These are phyloP conservation scores for Fusarium torulosum DNA, from an alignment of 2,329 filamentous ascomycete genomes.

Conservation along the genomic window DNA sequence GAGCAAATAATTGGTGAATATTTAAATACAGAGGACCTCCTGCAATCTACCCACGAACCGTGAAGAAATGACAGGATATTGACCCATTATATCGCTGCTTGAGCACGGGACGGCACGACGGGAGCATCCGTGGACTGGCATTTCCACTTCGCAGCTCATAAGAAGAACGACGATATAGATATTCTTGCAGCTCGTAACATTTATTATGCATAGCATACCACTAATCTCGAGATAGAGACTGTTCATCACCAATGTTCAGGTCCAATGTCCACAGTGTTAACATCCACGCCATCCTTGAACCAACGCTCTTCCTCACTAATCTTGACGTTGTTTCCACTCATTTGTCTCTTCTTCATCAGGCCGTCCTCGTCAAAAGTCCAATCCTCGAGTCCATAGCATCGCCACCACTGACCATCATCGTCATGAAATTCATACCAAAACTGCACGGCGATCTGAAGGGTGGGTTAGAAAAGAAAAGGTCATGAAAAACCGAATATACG, in stretches of 20 bases:
- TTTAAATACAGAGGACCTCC: background rate
- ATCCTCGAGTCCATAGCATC: constrained; percentile 87
- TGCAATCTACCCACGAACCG: background rate
- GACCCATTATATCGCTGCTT: no score
- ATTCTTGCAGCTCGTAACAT: background rate
- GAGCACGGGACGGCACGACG: background rate
- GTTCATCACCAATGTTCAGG: constrained; percentile 30
- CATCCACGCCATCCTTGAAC: constrained; percentile 77
- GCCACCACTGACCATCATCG: constrained; percentile 79
- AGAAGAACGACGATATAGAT: background rate
- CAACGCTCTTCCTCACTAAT: constrained; percentile 73
- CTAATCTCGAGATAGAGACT: background rate
- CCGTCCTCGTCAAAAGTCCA: constrained; percentile 81
- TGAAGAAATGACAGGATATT: no score
- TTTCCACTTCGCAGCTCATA: no score
- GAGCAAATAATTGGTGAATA: background rate
- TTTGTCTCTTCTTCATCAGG: constrained; percentile 78
- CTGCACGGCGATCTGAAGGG: constrained; percentile 78
- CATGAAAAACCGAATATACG: accelerated
- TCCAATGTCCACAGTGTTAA: constrained; percentile 73
- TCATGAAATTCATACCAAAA: constrained; percentile 92
- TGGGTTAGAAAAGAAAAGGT: background rate
- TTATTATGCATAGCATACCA: background rate
- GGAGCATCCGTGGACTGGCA: background rate
- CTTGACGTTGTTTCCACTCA: constrained; percentile 80